Evolutionary conservation across 768 basidiomycete species (phyloP).

Genomic region (Exidia glandulosa): DNA sequence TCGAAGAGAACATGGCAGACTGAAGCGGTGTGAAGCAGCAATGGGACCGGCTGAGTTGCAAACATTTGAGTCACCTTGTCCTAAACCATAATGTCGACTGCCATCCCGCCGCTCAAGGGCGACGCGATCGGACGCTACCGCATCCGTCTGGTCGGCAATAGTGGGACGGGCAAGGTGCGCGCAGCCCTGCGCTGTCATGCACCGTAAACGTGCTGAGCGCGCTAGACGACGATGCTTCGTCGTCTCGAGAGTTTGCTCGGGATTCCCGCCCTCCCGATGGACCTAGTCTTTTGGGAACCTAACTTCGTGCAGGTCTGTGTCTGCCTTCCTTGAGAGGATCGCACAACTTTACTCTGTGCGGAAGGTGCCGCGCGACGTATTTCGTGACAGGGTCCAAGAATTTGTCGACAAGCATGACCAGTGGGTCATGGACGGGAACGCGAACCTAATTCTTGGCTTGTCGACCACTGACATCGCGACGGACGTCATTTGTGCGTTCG

Average conservation of each 20-base stretch:
- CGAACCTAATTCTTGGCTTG: not conserved
- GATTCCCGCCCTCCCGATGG: constrained; percentile 37
- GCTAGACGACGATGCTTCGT: not conserved
- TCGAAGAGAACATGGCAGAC: not conserved
- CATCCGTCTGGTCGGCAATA: constrained; percentile 41
- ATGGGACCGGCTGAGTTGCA: not conserved
- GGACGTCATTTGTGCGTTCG: not conserved
- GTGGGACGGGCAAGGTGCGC: constrained; percentile 25
- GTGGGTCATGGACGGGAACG: not conserved
- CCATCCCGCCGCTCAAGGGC: constrained; percentile 26
- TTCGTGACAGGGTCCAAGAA: constrained; percentile 5
- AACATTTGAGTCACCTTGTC: not conserved
- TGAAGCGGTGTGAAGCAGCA: too few relatives aligned
- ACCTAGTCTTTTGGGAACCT: constrained; percentile 38
- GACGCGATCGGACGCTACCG: constrained; percentile 36
- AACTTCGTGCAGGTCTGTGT: constrained; percentile 25
- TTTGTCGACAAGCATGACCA: constrained; percentile 15
- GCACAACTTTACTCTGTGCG: not conserved
- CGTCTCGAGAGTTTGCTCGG: constrained; percentile 25
- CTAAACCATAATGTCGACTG: not conserved
- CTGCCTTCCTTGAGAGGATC: not conserved
- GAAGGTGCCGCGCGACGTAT: constrained; percentile 17
- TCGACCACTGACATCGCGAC: not conserved
- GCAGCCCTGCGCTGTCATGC: not conserved
- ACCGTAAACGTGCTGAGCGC: not conserved